Conservation (phyloP, 495 filamentous ascomycete genomes). For the Xylaria grammica region DNA sequence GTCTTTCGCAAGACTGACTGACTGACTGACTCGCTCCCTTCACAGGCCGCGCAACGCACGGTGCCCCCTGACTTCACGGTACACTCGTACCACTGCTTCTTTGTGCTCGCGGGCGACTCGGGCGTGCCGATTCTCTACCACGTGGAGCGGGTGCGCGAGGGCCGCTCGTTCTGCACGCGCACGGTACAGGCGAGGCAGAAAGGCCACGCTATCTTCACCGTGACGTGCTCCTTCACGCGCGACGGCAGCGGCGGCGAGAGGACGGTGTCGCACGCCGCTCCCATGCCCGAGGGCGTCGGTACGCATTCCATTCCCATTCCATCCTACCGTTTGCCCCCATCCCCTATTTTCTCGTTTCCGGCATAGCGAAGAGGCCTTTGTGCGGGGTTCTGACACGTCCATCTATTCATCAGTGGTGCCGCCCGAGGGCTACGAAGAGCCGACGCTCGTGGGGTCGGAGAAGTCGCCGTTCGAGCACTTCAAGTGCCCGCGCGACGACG, state of each 20-base stretch:
- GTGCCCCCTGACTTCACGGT: conserved; percentile 78
- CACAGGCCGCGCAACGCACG: conserved; percentile 78
- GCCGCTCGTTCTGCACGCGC: conserved; percentile 88
- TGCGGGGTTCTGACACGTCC: too few relatives aligned
- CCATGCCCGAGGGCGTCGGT: conserved; percentile 57
- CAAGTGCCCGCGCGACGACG: conserved; percentile 54
- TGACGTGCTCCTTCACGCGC: conserved; percentile 84
- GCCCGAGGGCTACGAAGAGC: conserved; percentile 46
- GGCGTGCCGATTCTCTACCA: conserved; percentile 87
- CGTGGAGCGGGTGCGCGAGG: conserved; percentile 89
- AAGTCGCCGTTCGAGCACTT: conserved; percentile 62
- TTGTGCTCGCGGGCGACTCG: conserved; percentile 86
- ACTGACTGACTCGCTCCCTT: neutral
- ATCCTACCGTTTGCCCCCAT: neutral
- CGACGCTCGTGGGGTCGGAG: conserved; percentile 32
- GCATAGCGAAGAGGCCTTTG: too few relatives aligned
- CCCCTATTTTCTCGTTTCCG: too few relatives aligned
- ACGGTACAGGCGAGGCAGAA: conserved; percentile 92
- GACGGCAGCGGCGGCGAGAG: conserved; percentile 67
- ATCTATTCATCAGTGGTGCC: conserved; percentile 30
- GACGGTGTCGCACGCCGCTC: conserved; percentile 63
- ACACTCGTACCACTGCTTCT: conserved; percentile 99
- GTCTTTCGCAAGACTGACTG: conserved; percentile 5
- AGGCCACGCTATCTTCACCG: conserved; percentile 92
- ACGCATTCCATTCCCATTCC: neutral